Evolutionary conservation across 2,329 filamentous ascomycete species (phyloP), one percentile per base, ranked within the genome.

Genomic region (Metarhizium anisopliae): DNA sequence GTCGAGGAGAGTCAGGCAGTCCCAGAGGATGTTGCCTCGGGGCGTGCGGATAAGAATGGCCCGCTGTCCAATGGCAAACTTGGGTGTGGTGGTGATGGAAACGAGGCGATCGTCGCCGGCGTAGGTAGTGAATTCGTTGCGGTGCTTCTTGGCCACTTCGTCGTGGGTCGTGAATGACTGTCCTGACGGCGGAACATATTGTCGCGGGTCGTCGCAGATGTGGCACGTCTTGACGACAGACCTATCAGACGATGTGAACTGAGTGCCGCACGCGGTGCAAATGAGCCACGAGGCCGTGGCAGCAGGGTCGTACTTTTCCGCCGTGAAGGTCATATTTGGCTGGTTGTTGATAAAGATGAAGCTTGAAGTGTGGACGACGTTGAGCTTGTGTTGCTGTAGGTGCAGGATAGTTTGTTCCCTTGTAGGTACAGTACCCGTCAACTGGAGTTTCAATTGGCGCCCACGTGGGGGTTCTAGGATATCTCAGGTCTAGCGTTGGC

Each of bases 21-120:
- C 90, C 89, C 89, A 95, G 2, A 94, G 79, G 1, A 94, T 70
- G 66, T 92, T 92, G 0, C 89, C 88, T 0, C 69, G 32, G 32
- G 7, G 7, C 6, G 32, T 35, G 32, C 32, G 32, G 7, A 35
- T 35, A 7, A 35, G 73, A 50, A 91, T 78, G 20, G 84, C 84
- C 36, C 89, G 79, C 69, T 94, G 85, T 1, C 89, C 89, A 59
- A 94, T 94, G 54, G 76, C 89, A 58, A 91, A 72, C 67, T 85
- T 76, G 32, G 82, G 83, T 42, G 72, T 68, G 0, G 80, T 80
- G 51, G 65, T 65, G 55, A 84, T 75, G 54, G 71, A 76, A 29
- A 71, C 72, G 52, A 83, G 67, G 13, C 68, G 64, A 2, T 68
- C 58, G 58, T 85, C 77, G 6, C 69, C 63, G 2, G 68, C 56